Percentiles rank a stretch among this genome's conserved stretches.
Evolutionary conservation across 106 monocot species (phyloP).

Genomic region (Allium sativum): DNA sequence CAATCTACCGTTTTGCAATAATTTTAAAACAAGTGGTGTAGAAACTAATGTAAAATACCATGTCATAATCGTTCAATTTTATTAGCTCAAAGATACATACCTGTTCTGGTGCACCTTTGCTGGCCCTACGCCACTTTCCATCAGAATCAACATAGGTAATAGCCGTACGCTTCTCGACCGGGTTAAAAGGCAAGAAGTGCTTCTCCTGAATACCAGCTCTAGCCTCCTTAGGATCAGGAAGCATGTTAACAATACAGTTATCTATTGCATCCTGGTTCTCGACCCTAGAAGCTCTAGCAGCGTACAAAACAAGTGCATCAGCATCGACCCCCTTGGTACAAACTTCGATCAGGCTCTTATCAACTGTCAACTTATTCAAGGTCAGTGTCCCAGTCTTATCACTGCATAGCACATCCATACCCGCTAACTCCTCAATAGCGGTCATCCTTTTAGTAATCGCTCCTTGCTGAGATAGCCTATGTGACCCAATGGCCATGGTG

Average conservation of each 20-base stretch:
- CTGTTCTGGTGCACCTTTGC: too few relatives aligned
- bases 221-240: conserved; percentile 81
- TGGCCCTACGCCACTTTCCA: too few relatives aligned
- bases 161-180: too few relatives aligned
- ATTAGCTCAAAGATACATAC: too few relatives aligned
- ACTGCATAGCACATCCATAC: conserved; percentile 40
- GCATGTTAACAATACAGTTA: conserved; percentile 76
- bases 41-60: conserved; percentile 19
- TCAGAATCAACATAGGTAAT: too few relatives aligned
- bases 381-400: conserved; percentile 83
- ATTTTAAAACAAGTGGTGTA: conserved; percentile 32
- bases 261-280: conserved; percentile 92
- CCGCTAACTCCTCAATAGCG: conserved; percentile 58
- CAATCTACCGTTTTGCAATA: conserved; percentile 1
- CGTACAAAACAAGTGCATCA: conserved; percentile 49
- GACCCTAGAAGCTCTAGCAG: conserved; percentile 64
- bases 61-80: conserved; percentile 27
- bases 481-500: conserved; percentile 65
- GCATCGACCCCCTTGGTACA: conserved; percentile 70
- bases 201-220: too few relatives aligned
- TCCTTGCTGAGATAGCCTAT: conserved; percentile 53
- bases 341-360: conserved; percentile 14
- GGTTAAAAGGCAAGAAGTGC: too few relatives aligned
- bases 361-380: conserved; percentile 38
- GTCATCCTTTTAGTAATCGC: conserved; percentile 78